Evolutionary conservation across 2,329 filamentous ascomycete genomes (phyloP), one percentile per base, ranked within the genome.

Genomic region (Lachnellula hyalina): DNA sequence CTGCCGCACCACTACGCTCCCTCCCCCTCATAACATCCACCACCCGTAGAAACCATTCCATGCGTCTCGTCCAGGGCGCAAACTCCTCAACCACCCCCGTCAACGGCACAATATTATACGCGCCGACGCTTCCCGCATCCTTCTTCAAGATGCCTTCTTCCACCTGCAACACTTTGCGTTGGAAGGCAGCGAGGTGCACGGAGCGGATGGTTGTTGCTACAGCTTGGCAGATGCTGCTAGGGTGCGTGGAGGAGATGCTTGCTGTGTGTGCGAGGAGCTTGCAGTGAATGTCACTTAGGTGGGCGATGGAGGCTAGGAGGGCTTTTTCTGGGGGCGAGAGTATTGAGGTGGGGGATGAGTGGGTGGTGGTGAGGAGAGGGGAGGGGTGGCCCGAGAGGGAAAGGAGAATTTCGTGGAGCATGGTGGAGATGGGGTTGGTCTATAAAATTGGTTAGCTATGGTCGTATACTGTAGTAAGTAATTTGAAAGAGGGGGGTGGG

Each of bases 321-420:
- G 90, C 87, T 67, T 85, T 84, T 73, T 96, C 93, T 50, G 91
- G 85, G 40, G 90, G 87, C 46, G 91, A 89, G 68, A 86, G 71
- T 68, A 79, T 70, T 65, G 75, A 70, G 66, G 73, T 66, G 51
- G 76, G 70, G 64, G 73, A 72, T 67, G 74, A 70, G 61, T 74
- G 76, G 64, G 76, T 72, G 65, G 73, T 67, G 70, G 82, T 81
- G 75, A 96, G 88, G 69, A 97, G 83, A 63, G 91, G 87, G 61
- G 93, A 96, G 61, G 89, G 87, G 74, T 97, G 90, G 63, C 94
- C 93, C 67, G 92, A 95, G 73, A 97, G 85, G 72, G 92, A 93
- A 73, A 99, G 86, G 73, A 97, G 85, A 76, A 99, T 90, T 79
- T 99, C 94, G 82, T 97, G 94, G 72, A 99, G 89, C 94, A 99